phyloP scores from a whole-genome alignment of 164 flowering plant species.

The Chloranthus sessilifolius region DNA sequence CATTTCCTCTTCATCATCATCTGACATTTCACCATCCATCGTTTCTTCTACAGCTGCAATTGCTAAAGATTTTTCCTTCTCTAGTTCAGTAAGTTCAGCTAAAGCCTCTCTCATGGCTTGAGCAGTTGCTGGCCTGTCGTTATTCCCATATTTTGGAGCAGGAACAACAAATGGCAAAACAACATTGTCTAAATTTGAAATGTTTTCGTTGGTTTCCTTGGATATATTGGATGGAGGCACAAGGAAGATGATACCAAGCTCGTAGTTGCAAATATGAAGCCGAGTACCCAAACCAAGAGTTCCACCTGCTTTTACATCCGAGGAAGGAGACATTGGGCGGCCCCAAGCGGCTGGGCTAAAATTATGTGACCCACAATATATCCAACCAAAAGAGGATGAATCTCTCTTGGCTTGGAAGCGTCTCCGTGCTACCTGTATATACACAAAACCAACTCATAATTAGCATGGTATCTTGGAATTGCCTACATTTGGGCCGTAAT shows the following conservation, averaged over 20 bases:
- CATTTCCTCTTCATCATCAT: constrained; percentile 48
- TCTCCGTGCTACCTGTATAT: constrained; percentile 74
- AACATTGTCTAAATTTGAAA: constrained; percentile 51
- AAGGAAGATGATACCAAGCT: constrained; percentile 72
- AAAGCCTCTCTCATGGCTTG: constrained; percentile 69
- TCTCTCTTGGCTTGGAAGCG: constrained; percentile 51
- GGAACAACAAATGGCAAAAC: constrained; percentile 74
- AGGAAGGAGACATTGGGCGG: constrained; percentile 29
- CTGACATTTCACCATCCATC: constrained; percentile 38
- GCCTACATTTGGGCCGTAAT: neutral
- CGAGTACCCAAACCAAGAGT: constrained; percentile 15
- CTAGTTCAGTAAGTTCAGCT: constrained; percentile 30
- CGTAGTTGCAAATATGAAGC: constrained; percentile 80
- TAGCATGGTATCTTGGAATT: neutral
- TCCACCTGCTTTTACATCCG: constrained; percentile 11
- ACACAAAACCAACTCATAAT: neutral
- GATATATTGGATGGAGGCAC: constrained; percentile 47
- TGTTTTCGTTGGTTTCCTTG: neutral
- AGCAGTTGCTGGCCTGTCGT: constrained; percentile 69
- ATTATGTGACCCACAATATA: constrained; percentile 91
- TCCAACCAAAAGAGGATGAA: constrained; percentile 75
- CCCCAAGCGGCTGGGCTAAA: constrained; percentile 98
- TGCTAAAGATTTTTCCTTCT: constrained; percentile 21
- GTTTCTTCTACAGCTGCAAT: constrained; percentile 19
- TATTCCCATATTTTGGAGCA: constrained; percentile 57